Conservation (phyloP, 345 rosid species). For the Ceriops zippeliana region DNA sequence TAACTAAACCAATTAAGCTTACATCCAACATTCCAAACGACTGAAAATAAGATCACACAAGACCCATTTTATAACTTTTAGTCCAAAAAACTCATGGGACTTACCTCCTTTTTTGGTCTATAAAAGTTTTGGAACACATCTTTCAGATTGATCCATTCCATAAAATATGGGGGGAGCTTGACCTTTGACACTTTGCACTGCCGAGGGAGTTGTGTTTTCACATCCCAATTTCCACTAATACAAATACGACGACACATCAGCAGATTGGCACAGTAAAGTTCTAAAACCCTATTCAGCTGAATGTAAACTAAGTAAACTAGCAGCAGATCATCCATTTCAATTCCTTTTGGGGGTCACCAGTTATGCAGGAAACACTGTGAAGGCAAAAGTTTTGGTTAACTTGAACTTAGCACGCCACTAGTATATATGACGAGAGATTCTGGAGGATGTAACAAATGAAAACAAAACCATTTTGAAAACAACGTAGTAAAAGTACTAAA, state of each 20-base stretch:
- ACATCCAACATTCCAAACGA: neutral
- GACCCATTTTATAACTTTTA: neutral
- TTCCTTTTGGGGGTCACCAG: neutral
- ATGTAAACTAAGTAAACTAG: neutral
- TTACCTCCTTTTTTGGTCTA: constrained; percentile 49
- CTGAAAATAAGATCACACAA: neutral
- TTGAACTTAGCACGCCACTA: too few species aligned
- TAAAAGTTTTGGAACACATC: constrained; percentile 78
- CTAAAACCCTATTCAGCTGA: neutral
- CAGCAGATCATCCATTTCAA: neutral
- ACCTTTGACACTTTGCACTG: constrained; percentile 68
- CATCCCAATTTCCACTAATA: constrained; percentile 91
- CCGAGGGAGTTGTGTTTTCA: constrained; percentile 83
- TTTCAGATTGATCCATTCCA: constrained; percentile 92
- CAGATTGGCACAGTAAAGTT: neutral
- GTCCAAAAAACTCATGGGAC: neutral
- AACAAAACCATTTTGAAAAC: neutral
- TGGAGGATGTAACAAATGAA: neutral
- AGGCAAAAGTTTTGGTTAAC: neutral
- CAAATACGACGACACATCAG: constrained; percentile 24
- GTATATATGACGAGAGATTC: too few species aligned
- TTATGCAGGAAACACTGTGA: neutral
- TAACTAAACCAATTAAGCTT: too few species aligned
- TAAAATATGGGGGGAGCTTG: constrained; percentile 72
- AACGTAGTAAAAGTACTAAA: neutral